phyloP scores from a whole-genome alignment of 2,329 filamentous ascomycete species.

The Ophiostoma ulmi region DNA sequence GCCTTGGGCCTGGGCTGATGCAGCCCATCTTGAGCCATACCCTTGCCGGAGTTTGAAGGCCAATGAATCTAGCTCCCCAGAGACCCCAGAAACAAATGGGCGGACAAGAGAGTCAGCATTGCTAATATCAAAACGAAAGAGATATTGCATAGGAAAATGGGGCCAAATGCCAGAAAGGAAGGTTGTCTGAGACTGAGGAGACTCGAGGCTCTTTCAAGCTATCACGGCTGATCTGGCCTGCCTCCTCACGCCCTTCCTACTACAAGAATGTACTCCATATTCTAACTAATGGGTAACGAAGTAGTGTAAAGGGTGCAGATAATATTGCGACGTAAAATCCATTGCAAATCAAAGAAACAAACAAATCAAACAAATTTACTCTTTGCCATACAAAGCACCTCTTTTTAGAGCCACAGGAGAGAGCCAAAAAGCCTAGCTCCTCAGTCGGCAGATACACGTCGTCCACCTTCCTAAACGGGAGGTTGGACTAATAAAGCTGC shows the following conservation, averaged over 20 bases:
- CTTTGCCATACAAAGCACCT: too few relatives aligned
- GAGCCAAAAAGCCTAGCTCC: neutral
- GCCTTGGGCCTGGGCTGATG: neutral
- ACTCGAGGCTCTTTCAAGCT: neutral
- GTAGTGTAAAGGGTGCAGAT: too few relatives aligned
- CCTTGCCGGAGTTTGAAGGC: too few relatives aligned
- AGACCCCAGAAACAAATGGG: too few relatives aligned
- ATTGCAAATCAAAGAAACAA: neutral
- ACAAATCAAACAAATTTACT: too few relatives aligned
- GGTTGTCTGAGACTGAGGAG: neutral
- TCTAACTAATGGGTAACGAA: too few relatives aligned
- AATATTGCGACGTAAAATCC: neutral
- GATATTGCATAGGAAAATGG: neutral
- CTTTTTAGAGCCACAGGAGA: too few relatives aligned
- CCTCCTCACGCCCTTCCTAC: neutral
- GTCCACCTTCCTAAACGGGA: conserved; percentile 21
- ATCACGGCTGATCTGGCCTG: neutral
- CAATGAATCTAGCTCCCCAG: too few relatives aligned
- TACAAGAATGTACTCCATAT: neutral
- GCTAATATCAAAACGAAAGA: neutral
- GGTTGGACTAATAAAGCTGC: conserved; percentile 8
- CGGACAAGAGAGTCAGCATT: neutral
- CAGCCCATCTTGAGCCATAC: neutral
- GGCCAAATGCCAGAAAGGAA: neutral
- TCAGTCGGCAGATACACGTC: neutral